A percentile compares a stretch with the other conserved stretches of the same genome.
Evolutionary conservation across 805 yeast species (phyloP).

Genomic region (Pichia membranifaciens): DNA sequence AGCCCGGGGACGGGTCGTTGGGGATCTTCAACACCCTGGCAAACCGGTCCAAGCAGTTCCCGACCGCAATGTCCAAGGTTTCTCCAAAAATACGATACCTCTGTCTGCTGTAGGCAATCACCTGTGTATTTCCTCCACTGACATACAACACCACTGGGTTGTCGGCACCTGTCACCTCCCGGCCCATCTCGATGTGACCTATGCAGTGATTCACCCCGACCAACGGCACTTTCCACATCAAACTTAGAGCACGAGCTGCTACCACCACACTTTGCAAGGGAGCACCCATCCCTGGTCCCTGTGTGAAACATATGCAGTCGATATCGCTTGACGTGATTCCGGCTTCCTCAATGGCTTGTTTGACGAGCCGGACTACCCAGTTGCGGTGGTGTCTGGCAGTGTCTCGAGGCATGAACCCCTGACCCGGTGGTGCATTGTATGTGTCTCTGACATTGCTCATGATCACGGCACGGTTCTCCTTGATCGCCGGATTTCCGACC

Average conservation of each 20-base stretch:
- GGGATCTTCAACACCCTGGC: slow-evolving; percentile 86
- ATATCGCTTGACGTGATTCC: slow-evolving; percentile 42
- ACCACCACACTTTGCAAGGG: slow-evolving; percentile 90
- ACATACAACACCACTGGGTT: slow-evolving; percentile 97
- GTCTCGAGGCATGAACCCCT: slow-evolving; percentile 94
- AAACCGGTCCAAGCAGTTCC: slow-evolving; percentile 93
- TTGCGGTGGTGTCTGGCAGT: slow-evolving; percentile 95
- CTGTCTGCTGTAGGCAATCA: slow-evolving; percentile 92
- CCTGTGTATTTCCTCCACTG: slow-evolving; percentile 98
- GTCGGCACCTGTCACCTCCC: slow-evolving; percentile 96
- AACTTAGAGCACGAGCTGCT: slow-evolving; percentile 81
- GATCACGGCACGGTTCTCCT: slow-evolving; percentile 57
- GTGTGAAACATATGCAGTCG: slow-evolving; percentile 87
- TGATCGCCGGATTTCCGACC: slow-evolving; percentile 45
- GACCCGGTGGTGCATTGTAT: slow-evolving; percentile 95
- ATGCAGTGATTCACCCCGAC: slow-evolving; percentile 97
- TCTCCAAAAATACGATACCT: slow-evolving; percentile 98
- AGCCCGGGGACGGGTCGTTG: slow-evolving; percentile 95
- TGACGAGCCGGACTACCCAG: slow-evolving; percentile 82
- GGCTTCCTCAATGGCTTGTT: slow-evolving; percentile 60
- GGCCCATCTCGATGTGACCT: slow-evolving; percentile 98
- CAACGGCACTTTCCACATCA: slow-evolving; percentile 76
- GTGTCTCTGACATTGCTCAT: slow-evolving; percentile 92
- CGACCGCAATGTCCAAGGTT: slow-evolving; percentile 94
- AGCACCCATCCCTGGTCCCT: slow-evolving; percentile 99